phyloP scores from a whole-genome alignment of 148 eudicot species.

The Rhododendron ferrugineum region DNA sequence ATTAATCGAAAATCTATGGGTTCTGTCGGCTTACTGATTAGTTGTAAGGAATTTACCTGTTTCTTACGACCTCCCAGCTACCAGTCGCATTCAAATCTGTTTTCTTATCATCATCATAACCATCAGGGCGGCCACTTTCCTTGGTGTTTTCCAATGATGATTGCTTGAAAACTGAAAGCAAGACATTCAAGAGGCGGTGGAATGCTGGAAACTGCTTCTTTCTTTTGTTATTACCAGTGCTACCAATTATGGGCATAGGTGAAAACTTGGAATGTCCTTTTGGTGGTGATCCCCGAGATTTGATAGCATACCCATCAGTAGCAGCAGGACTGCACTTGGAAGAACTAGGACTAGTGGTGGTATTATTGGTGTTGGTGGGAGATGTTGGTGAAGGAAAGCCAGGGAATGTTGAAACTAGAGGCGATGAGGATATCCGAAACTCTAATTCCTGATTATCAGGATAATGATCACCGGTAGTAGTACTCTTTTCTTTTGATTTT shows the following conservation, averaged over 20 bases:
- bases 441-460: background rate
- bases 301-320: background rate
- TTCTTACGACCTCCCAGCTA: background rate
- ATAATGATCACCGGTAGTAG: background rate
- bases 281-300: background rate
- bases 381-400: background rate
- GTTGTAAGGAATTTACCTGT: background rate
- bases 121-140: background rate
- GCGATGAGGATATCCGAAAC: background rate
- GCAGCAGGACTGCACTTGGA: background rate
- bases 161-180: background rate
- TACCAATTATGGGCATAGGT: background rate
- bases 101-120: background rate
- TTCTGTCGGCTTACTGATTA: background rate
- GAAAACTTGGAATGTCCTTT: background rate
- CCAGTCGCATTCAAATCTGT: background rate
- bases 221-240: background rate
- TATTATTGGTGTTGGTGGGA: background rate
- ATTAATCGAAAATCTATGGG: background rate
- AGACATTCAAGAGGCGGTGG: background rate
- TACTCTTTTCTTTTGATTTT: background rate
- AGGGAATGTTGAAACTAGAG: background rate
- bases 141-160: background rate
- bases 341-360: background rate
- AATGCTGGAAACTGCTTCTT: background rate